phyloP scores from a whole-genome alignment of 1,139 yeast genomes.

The Entelexis paramagnoliae region DNA sequence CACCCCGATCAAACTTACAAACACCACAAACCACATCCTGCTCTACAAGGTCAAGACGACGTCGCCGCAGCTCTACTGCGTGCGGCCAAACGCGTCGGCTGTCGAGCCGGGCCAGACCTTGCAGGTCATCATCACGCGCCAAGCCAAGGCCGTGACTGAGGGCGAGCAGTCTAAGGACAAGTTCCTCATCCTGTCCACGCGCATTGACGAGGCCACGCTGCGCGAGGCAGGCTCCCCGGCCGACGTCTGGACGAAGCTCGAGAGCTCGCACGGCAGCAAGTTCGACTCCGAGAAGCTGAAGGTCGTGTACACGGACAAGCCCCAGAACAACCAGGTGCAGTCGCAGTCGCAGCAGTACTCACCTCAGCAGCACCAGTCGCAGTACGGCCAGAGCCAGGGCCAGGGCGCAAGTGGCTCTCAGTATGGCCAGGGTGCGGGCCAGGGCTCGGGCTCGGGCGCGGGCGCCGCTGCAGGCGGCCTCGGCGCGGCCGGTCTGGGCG shows the following conservation, averaged over 20 bases:
- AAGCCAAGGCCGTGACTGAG: constrained; percentile 60
- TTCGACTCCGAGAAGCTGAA: constrained; percentile 50
- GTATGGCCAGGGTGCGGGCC: background rate
- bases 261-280: constrained; percentile 14
- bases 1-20: constrained; percentile 56
- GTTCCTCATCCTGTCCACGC: constrained; percentile 72
- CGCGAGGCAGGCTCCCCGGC: constrained; percentile 10
- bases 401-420: too few species aligned
- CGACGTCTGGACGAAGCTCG: constrained; percentile 22
- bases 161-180: constrained; percentile 73
- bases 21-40: constrained; percentile 48
- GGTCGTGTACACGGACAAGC: constrained; percentile 43
- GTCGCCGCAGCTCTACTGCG: constrained; percentile 92
- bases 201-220: constrained; percentile 12
- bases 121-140: constrained; percentile 72
- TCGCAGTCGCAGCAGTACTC: background rate
- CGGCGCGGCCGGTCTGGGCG: constrained; percentile 13
- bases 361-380: constrained; percentile 14
- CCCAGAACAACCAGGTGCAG: background rate
- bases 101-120: constrained; percentile 64
- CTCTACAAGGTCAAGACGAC: constrained; percentile 98
- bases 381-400: constrained; percentile 9
- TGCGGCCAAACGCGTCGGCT: constrained; percentile 85
- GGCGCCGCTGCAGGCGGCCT: constrained; percentile 12
- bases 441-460: constrained; percentile 6